Percentiles rank a stretch among this genome's conserved stretches.
Evolutionary conservation across 1,139 yeast genomes (phyloP).

Genomic region (Geotrichum aggregatum): DNA sequence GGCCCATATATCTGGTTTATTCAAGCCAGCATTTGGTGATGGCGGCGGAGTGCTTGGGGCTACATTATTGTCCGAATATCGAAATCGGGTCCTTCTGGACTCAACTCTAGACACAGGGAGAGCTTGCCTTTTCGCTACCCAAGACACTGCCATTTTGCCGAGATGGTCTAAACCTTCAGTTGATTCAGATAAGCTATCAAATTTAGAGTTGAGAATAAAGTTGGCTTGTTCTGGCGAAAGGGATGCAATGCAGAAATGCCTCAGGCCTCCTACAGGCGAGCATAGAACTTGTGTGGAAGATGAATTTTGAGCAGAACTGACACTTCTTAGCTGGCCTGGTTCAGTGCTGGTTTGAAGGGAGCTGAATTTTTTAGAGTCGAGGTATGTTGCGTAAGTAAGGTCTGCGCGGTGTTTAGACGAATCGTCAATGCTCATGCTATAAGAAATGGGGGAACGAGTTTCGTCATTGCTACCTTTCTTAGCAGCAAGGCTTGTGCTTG

Average conservation of each 20-base stretch:
- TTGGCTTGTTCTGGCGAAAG: slow-evolving; percentile 7
- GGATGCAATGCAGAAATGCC: slow-evolving; percentile 44
- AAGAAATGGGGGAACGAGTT: too few species aligned
- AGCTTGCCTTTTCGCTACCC: slow-evolving; percentile 16
- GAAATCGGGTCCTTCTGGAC: slow-evolving; percentile 14
- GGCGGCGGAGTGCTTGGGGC: not conserved
- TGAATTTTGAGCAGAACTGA: slow-evolving; percentile 16
- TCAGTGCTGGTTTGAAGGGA: slow-evolving; percentile 29
- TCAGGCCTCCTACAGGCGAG: slow-evolving; percentile 52
- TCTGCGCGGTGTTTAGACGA: not conserved
- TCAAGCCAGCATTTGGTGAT: slow-evolving; percentile 18
- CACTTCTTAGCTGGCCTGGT: slow-evolving; percentile 40
- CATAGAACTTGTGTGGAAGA: slow-evolving; percentile 36
- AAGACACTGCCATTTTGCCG: slow-evolving; percentile 38
- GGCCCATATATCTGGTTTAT: slow-evolving; percentile 43
- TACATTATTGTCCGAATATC: slow-evolving; percentile 10
- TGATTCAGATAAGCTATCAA: slow-evolving; percentile 27
- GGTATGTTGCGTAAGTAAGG: slow-evolving; percentile 30
- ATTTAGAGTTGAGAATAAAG: slow-evolving; percentile 7
- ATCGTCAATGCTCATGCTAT: too few species aligned
- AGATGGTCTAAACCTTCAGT: slow-evolving; percentile 20
- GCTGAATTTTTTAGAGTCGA: slow-evolving; percentile 39
- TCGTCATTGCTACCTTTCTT: slow-evolving; percentile 23
- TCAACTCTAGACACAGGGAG: slow-evolving; percentile 13
- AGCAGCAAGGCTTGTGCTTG: slow-evolving; percentile 5